A percentile compares a stretch with the other conserved stretches of the same genome.
Conservation (phyloP, 306 rosid species). For the Coriaria nepalensis region DNA sequence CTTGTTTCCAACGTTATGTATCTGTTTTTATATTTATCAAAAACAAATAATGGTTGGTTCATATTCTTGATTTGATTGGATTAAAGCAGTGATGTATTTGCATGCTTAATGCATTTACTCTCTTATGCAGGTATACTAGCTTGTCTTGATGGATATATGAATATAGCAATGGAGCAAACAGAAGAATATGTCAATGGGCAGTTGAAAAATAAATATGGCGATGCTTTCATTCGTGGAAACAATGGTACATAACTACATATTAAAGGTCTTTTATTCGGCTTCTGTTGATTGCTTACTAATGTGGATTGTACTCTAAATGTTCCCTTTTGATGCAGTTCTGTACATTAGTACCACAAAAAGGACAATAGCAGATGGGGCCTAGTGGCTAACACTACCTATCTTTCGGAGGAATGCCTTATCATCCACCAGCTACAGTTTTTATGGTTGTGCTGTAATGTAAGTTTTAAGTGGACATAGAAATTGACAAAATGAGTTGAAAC, state of each 20-base stretch:
- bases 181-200: conserved; percentile 94
- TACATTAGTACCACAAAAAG: conserved; percentile 91
- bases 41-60: too few relatives aligned
- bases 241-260: conserved; percentile 33
- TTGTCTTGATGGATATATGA: conserved; percentile 96
- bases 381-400: neutral
- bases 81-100: too few relatives aligned
- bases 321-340: conserved; percentile 47
- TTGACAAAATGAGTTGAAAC: too few relatives aligned
- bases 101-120: neutral
- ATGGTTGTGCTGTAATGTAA: too few relatives aligned
- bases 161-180: conserved; percentile 98
- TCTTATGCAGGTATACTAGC: conserved; percentile 70
- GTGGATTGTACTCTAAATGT: conserved; percentile 1
- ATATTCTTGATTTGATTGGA: too few relatives aligned
- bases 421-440: too few relatives aligned
- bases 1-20: too few relatives aligned
- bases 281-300: neutral
- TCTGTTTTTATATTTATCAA: too few relatives aligned
- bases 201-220: conserved; percentile 88
- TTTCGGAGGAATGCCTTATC: too few relatives aligned
- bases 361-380: conserved; percentile 79
- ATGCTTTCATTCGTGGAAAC: conserved; percentile 90
- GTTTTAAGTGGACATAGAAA: too few relatives aligned
- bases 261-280: neutral